Evolutionary conservation across 2,329 filamentous ascomycete species (phyloP).

Genomic region (Phaeosphaeriaceae sp.): DNA sequence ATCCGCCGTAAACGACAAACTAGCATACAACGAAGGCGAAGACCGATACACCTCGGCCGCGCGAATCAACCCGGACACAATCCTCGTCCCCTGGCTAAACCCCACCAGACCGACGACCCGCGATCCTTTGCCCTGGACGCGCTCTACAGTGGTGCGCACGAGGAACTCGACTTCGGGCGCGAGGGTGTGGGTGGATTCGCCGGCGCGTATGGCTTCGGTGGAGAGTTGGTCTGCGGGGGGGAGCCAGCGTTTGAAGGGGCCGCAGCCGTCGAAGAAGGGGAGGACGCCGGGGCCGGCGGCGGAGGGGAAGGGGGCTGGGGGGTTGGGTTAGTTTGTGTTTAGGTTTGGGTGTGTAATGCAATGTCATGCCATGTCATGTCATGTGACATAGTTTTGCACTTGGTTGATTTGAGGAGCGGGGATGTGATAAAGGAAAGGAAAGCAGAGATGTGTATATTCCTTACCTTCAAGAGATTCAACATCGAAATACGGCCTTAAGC

Average conservation of each 20-base stretch:
- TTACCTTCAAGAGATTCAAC: conserved; percentile 35
- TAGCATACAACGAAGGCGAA: background rate
- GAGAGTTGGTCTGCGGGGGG: conserved; percentile 25
- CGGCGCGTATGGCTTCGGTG: conserved; percentile 22
- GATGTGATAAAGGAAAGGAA: background rate
- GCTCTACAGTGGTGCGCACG: conserved; percentile 21
- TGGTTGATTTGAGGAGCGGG: background rate
- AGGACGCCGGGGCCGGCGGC: conserved; percentile 44
- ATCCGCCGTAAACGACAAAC: background rate
- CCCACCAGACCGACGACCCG: conserved; percentile 39
- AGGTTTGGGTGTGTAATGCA: background rate
- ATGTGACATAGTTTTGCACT: background rate
- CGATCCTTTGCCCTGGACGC: conserved; percentile 20
- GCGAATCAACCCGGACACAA: conserved; percentile 40
- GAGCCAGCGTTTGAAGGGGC: conserved; percentile 44
- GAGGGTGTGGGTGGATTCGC: conserved; percentile 18
- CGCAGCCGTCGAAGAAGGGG: conserved; percentile 48
- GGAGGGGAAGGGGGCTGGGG: conserved; percentile 43
- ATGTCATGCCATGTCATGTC: background rate
- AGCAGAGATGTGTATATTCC: background rate
- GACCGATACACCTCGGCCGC: conserved; percentile 24
- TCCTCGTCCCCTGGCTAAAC: conserved; percentile 44
- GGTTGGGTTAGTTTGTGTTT: no score
- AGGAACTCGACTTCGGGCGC: conserved; percentile 28
- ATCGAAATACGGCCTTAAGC: conserved; percentile 32